A percentile compares a stretch with the other conserved stretches of the same genome.
Evolutionary conservation across 2,329 filamentous ascomycete species (phyloP).

Genomic region (Phoma sp.): DNA sequence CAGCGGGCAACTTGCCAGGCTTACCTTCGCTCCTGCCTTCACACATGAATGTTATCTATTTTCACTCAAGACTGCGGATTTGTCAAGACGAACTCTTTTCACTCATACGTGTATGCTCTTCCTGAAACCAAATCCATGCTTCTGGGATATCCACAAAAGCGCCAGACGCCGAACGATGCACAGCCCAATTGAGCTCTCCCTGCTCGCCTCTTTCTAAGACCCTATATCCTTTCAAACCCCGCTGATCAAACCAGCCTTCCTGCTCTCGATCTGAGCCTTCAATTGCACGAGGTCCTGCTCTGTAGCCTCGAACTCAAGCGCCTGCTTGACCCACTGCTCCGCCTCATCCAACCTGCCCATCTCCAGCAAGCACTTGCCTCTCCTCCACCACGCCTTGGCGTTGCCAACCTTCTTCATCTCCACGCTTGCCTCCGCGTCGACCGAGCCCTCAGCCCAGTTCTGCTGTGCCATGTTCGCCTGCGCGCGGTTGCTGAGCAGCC

Average conservation of each 20-base stretch:
- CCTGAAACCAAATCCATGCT: slow-evolving; percentile 9
- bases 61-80: no score
- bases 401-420: slow-evolving; percentile 88
- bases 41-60: no score
- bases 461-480: slow-evolving; percentile 86
- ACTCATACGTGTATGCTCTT: neutral
- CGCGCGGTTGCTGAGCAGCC: slow-evolving; percentile 83
- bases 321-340: slow-evolving; percentile 74
- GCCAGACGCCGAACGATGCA: slow-evolving; percentile 35
- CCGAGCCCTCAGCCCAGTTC: slow-evolving; percentile 82
- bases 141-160: slow-evolving; percentile 12
- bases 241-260: slow-evolving; percentile 33
- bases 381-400: slow-evolving; percentile 92
- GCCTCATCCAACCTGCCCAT: slow-evolving; percentile 90
- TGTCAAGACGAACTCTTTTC: neutral
- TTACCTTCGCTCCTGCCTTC: no score
- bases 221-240: neutral
- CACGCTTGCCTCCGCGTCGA: slow-evolving; percentile 86
- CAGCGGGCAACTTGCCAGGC: no score
- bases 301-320: slow-evolving; percentile 79
- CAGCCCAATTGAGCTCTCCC: neutral
- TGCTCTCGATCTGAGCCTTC: slow-evolving; percentile 55
- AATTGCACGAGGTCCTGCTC: slow-evolving; percentile 49
- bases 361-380: slow-evolving; percentile 83
- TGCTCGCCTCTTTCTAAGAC: neutral